phyloP scores from a whole-genome alignment of 495 filamentous ascomycete genomes.

The Hypoxylon cercidicola region DNA sequence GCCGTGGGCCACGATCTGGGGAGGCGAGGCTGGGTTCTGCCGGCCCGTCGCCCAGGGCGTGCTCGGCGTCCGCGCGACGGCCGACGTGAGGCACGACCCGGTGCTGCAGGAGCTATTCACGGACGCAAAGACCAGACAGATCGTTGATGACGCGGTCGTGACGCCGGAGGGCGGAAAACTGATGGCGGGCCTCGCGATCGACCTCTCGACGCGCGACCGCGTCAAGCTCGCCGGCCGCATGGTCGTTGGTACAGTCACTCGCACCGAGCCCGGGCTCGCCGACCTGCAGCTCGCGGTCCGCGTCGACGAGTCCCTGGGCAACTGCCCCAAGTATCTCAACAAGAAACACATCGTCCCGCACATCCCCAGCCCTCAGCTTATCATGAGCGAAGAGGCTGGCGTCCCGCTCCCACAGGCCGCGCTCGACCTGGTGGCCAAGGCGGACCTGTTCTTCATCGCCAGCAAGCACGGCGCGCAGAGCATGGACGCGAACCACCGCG shows the following conservation, averaged over 20 bases:
- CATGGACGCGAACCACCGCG: constrained; percentile 89
- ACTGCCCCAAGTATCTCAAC: constrained; percentile 88
- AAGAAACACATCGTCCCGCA: constrained; percentile 69
- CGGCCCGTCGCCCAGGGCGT: constrained; percentile 64
- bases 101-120: constrained; percentile 56
- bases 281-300: constrained; percentile 73
- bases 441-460: constrained; percentile 82
- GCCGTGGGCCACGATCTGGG: constrained; percentile 81
- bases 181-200: constrained; percentile 71
- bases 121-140: constrained; percentile 40
- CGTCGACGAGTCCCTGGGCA: constrained; percentile 76
- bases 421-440: constrained; percentile 66
- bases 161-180: constrained; percentile 49
- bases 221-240: constrained; percentile 75
- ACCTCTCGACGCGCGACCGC: constrained; percentile 71
- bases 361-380: constrained; percentile 62
- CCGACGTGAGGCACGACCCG: constrained; percentile 71
- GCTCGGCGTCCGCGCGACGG: constrained; percentile 67
- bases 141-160: constrained; percentile 45
- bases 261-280: constrained; percentile 44
- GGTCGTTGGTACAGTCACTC: constrained; percentile 61
- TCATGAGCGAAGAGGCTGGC: constrained; percentile 50
- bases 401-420: constrained; percentile 58
- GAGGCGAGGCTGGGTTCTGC: constrained; percentile 74
- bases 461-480: constrained; percentile 66